phyloP scores from a whole-genome alignment of 2,329 filamentous ascomycete genomes.

The Hymenoscyphus fraxineus region DNA sequence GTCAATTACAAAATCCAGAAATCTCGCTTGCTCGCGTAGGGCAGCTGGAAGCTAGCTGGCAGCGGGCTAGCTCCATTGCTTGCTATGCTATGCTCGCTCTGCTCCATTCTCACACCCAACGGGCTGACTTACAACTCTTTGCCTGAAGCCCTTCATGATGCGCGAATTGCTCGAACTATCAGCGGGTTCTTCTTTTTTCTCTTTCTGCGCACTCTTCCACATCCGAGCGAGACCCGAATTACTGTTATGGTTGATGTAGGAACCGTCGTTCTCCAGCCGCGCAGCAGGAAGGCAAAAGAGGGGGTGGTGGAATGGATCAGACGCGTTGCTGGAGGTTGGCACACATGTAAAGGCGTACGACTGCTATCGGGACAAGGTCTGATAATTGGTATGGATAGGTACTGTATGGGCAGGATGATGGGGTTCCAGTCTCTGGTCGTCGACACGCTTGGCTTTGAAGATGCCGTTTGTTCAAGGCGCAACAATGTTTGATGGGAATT shows the following conservation, averaged over 20 bases:
- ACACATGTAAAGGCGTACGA: neutral
- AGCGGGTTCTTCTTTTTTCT: neutral
- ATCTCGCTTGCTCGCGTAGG: conserved; percentile 4
- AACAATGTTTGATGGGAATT: neutral
- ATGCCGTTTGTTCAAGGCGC: neutral
- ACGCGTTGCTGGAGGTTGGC: neutral
- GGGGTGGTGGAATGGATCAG: conserved; percentile 2
- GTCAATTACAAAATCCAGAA: conserved; percentile 10
- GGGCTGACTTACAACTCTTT: conserved; percentile 77
- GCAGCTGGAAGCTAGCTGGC: too few species aligned
- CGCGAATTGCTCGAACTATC: conserved; percentile 9
- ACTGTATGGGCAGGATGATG: neutral
- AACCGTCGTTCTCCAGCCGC: neutral
- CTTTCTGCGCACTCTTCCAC: neutral
- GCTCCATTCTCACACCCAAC: neutral
- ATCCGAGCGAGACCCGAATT: neutral
- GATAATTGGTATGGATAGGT: neutral
- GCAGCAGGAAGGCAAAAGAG: neutral
- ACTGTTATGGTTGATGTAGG: neutral
- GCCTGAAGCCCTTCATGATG: conserved; percentile 95
- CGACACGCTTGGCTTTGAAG: neutral
- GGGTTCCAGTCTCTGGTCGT: neutral
- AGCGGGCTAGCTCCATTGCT: neutral
- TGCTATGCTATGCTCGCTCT: neutral
- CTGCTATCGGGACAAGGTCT: neutral